Evolutionary conservation across 139 green algal genomes (phyloP).

Genomic region (Chlorokybus atmophyticus): DNA sequence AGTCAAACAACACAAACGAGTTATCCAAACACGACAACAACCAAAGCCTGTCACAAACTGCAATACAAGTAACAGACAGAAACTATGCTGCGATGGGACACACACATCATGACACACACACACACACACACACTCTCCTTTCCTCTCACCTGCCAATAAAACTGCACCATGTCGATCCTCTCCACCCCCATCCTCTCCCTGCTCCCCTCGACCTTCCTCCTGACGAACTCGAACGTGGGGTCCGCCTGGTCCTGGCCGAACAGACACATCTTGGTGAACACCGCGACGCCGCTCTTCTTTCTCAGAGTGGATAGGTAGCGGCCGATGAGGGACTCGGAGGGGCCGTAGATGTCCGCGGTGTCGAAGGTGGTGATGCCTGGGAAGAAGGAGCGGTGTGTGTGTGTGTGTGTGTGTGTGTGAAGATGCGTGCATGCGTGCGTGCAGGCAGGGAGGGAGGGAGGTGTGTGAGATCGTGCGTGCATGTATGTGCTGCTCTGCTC

Average conservation of each 20-base stretch:
- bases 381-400: too few relatives aligned
- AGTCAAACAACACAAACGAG: too few relatives aligned
- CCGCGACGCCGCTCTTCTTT: constrained; percentile 34
- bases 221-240: constrained; percentile 45
- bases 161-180: constrained; percentile 50
- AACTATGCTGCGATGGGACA: too few relatives aligned
- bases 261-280: constrained; percentile 73
- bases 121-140: too few relatives aligned
- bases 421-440: too few relatives aligned
- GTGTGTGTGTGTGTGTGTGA: too few relatives aligned
- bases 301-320: constrained; percentile 27
- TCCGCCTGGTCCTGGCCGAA: constrained; percentile 42
- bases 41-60: too few relatives aligned
- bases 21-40: too few relatives aligned
- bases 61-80: too few relatives aligned
- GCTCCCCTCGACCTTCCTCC: constrained; percentile 23
- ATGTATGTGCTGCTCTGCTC: constrained; percentile 45
- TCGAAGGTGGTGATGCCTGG: constrained; percentile 59
- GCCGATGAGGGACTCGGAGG: constrained; percentile 64
- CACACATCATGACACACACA: too few relatives aligned
- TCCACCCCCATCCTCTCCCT: constrained; percentile 17
- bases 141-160: constrained; percentile 68
- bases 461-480: too few relatives aligned
- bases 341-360: constrained; percentile 62
- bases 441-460: too few relatives aligned